phyloP scores from a whole-genome alignment of 352 stramenopile species.

The Phytophthora syringae region DNA sequence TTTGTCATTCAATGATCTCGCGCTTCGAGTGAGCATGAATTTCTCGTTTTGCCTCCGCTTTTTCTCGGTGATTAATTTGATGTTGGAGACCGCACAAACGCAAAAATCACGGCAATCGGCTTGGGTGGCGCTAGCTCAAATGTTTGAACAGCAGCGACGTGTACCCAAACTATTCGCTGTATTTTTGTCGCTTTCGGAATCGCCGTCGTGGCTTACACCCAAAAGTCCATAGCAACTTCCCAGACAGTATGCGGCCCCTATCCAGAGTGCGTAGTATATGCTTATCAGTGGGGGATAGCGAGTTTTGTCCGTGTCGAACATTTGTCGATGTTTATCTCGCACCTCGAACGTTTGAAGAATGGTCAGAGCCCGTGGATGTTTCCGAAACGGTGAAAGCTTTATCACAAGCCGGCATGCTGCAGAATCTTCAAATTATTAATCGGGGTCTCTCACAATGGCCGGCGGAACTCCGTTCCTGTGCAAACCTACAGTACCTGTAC shows the following conservation, averaged over 20 bases:
- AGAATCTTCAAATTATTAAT: conserved; percentile 49
- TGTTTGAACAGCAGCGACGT: not conserved
- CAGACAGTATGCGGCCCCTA: conserved; percentile 1
- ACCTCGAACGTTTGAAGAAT: conserved; percentile 11
- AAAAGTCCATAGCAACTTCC: not conserved
- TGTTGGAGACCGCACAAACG: conserved; percentile 9
- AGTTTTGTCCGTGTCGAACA: conserved; percentile 9
- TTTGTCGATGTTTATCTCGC: conserved; percentile 8
- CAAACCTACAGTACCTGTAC: conserved; percentile 43
- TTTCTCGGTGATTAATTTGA: conserved; percentile 25
- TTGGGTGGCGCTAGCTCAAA: conserved; percentile 15
- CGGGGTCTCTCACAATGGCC: conserved; percentile 22
- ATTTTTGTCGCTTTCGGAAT: conserved; percentile 14
- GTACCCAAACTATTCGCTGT: conserved; percentile 17
- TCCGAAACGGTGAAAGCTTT: conserved; percentile 24
- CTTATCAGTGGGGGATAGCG: conserved; percentile 5
- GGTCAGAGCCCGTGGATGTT: conserved; percentile 14
- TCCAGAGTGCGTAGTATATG: conserved; percentile 26
- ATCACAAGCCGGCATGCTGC: conserved; percentile 33
- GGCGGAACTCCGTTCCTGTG: conserved; percentile 28
- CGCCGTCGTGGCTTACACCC: conserved; percentile 9
- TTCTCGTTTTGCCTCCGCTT: conserved; percentile 40
- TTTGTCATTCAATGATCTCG: conserved; percentile 10
- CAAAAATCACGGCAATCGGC: not conserved
- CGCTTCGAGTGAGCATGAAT: conserved; percentile 39